A percentile compares a stretch with the other conserved stretches of the same genome.
Conservation (phyloP, 495 filamentous ascomycete genomes). For the Neurospora sp. region DNA sequence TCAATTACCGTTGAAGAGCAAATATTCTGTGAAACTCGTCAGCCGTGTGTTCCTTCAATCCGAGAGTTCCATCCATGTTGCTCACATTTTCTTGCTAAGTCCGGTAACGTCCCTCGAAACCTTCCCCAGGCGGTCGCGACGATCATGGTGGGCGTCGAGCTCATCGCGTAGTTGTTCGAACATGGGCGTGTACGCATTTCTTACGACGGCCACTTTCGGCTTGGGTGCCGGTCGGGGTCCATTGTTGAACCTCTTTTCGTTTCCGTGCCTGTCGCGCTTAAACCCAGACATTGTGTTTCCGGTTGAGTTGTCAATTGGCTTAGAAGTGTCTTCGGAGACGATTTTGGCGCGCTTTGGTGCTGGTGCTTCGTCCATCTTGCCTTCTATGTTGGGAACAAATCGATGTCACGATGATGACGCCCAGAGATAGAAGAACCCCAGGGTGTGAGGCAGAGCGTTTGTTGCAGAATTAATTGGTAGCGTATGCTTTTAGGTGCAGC, state of each 20-base stretch:
- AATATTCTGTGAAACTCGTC: conserved; percentile 59
- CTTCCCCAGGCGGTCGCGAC: conserved; percentile 82
- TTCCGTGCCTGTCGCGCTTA: conserved; percentile 54
- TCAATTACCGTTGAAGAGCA: conserved; percentile 69
- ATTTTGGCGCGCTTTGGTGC: neutral
- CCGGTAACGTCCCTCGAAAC: conserved; percentile 84
- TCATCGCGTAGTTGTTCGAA: conserved; percentile 79
- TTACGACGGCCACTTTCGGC: conserved; percentile 9
- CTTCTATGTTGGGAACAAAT: neutral
- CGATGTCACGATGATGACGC: neutral
- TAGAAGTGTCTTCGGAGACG: neutral
- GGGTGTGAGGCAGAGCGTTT: neutral
- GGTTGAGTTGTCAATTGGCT: neutral
- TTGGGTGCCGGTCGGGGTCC: conserved; percentile 19
- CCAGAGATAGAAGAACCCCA: conserved; percentile 7
- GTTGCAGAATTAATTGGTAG: neutral
- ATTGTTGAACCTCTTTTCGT: conserved; percentile 29
- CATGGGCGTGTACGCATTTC: conserved; percentile 57
- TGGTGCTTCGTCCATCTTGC: neutral
- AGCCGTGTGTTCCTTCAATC: conserved; percentile 3
- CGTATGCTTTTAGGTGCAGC: neutral
- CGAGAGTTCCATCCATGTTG: neutral
- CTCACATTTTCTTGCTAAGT: conserved; percentile 92
- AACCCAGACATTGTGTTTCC: conserved; percentile 31
- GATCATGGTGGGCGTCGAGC: conserved; percentile 89